A percentile compares a stretch with the other conserved stretches of the same genome.
Evolutionary conservation across 176 grass and related monocot species (phyloP).

Genomic region (Triticum aestivum): DNA sequence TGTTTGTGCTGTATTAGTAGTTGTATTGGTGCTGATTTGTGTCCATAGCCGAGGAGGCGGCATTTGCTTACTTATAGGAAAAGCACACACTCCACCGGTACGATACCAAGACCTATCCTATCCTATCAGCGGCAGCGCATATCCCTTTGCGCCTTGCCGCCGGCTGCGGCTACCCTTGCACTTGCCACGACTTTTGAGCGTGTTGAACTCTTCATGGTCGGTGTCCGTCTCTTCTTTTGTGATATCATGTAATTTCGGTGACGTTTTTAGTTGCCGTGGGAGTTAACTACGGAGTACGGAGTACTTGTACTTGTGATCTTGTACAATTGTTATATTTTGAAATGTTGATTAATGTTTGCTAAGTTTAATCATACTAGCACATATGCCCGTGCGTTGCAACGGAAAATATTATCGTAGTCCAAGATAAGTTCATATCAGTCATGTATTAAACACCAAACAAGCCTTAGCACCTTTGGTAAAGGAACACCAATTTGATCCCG

Average conservation of each 20-base stretch:
- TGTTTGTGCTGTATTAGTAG: not conserved
- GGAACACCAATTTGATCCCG: too few relatives aligned
- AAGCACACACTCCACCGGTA: not conserved
- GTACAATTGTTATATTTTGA: not conserved
- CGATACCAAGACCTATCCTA: not conserved
- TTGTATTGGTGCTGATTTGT: not conserved
- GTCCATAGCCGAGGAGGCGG: not conserved
- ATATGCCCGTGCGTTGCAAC: too few relatives aligned
- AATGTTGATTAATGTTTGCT: not conserved
- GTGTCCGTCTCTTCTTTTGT: not conserved
- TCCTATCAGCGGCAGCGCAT: not conserved
- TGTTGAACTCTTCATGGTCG: not conserved
- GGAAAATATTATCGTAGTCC: too few relatives aligned
- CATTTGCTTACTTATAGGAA: not conserved
- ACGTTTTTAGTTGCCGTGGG: too few relatives aligned
- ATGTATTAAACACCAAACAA: too few relatives aligned
- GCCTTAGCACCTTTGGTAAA: too few relatives aligned
- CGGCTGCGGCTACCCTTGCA: not conserved
- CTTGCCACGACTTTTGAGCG: not conserved
- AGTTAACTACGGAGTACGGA: not conserved
- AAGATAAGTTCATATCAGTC: too few relatives aligned
- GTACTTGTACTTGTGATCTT: too few relatives aligned
- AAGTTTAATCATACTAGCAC: not conserved
- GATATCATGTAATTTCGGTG: too few relatives aligned
- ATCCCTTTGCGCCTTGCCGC: not conserved